Base-by-base conservation (phyloP, 495 filamentous ascomycete genomes). In the Talaromyces ruber region DNA sequence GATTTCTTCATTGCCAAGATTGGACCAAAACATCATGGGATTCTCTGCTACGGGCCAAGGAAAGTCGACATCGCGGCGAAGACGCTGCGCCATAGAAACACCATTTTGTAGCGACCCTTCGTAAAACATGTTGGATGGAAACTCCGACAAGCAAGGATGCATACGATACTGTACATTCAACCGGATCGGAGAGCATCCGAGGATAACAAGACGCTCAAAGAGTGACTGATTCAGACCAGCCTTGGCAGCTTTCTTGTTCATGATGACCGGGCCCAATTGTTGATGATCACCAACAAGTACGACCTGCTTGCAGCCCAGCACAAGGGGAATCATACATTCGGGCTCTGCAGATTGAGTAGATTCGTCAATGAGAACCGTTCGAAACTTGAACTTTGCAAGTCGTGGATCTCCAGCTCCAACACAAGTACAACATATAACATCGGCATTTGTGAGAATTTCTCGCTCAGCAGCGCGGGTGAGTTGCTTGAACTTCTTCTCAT, bases 1-100 rank as follows among this genome's bases (percentile, higher is more conserved):
- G 59, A 99, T 98, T 72, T 99, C 94, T 71, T 99, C 94, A 62
- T 94, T 96, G 59, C 94, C 94, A 51, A 97, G 78, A 70, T 98
- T 98, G 7, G 93, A 95, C 94, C 94, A 99, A 79, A 99, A 99
- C 94, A 98, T 98, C 94, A 99, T 99, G 8, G 94, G 94, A 62
- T 86, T 88, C 66, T 98, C 95, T 55, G 80, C 83, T 47, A 96
- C 92, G 12, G 94, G 94, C 94, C 94, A 99, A 3, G 94, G 94
- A 74, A 99, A 99, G 70, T 99, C 94, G 25, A 98, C 92, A 70
- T 99, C 93, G 60, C 87, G 88, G 58, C 93, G 88, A 59, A 97
- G 82, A 62, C 94, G 85, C 70, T 96, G 89, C 50, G 88, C 85
- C 67, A 88, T 89, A 1, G 95, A 97, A 52, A 99, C 90, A 70